Evolutionary conservation across 192 early-diverging fungal genomes (phyloP).

Genomic region (Linnemannia zychae): DNA sequence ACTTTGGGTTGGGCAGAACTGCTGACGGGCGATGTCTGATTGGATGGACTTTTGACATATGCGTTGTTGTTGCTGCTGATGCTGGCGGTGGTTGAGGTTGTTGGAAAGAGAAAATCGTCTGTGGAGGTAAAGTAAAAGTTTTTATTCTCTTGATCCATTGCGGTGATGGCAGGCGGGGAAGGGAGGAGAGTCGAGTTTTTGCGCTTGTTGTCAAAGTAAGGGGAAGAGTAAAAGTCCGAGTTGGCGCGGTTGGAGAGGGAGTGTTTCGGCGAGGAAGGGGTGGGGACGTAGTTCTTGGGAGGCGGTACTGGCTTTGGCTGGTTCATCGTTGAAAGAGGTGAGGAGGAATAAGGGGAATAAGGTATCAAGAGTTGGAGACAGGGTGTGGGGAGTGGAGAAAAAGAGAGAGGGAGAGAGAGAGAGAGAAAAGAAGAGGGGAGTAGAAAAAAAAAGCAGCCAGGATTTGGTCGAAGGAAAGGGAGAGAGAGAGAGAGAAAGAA

Average conservation of each 20-base stretch:
- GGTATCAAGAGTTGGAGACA: too few relatives aligned
- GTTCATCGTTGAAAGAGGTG: not conserved
- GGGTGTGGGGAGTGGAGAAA: not conserved
- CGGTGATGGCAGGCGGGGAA: conserved; percentile 20
- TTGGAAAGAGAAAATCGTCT: not conserved
- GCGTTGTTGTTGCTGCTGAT: too few relatives aligned
- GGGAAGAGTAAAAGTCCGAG: conserved; percentile 31
- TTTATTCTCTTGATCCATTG: not conserved
- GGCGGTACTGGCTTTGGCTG: conserved; percentile 10
- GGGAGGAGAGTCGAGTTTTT: conserved; percentile 24
- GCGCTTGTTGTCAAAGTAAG: conserved; percentile 20
- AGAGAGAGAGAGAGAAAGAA: too few relatives aligned
- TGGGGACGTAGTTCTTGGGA: not conserved
- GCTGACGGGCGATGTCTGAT: conserved; percentile 15
- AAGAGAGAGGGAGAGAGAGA: not conserved
- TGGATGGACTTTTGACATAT: not conserved
- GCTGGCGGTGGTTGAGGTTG: too few relatives aligned
- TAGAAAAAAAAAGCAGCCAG: not conserved
- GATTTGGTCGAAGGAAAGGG: not conserved
- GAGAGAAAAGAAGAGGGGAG: not conserved
- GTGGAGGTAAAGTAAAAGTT: not conserved
- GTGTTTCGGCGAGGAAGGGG: conserved; percentile 22
- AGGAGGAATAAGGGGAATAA: not conserved
- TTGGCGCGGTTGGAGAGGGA: conserved; percentile 12
- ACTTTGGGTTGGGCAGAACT: conserved; percentile 10